Conservation (phyloP, 352 stramenopile genomes). For the Phytopythium oedochilum region DNA sequence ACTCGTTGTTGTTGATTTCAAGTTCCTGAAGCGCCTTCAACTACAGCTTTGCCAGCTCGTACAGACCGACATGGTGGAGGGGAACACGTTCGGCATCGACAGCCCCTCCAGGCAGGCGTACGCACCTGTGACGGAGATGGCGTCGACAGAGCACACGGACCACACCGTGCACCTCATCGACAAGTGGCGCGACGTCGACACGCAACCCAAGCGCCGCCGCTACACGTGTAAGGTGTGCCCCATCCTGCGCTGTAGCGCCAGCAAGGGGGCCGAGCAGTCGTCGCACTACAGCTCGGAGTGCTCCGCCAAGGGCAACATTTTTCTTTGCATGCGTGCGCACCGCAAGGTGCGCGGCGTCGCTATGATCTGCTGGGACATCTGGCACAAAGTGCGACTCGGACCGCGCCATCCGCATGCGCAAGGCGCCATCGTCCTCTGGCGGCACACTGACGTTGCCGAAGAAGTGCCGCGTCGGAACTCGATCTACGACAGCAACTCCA, state of each 20-base stretch:
- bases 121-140: not conserved
- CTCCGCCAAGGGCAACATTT: not conserved
- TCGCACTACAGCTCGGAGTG: not conserved
- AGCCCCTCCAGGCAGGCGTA: no score
- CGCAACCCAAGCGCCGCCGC: not conserved
- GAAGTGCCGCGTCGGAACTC: no score
- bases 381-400: no score
- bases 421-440: no score
- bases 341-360: no score
- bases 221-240: not conserved
- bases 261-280: not conserved
- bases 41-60: slow-evolving; percentile 1
- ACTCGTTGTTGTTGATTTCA: slow-evolving; percentile 6
- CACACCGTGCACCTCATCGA: not conserved
- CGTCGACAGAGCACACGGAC: not conserved
- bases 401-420: no score
- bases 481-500: no score
- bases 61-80: slow-evolving; percentile 9
- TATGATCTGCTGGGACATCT: not conserved
- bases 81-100: slow-evolving; percentile 8
- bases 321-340: not conserved
- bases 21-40: slow-evolving; percentile 11
- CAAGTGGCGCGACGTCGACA: slow-evolving; percentile 2
- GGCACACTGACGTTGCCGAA: no score
- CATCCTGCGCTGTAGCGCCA: not conserved